Percentiles rank a stretch among this genome's conserved stretches.
These are phyloP conservation scores for Cadophora luteo-olivacea DNA, from an alignment of 2,329 filamentous ascomycete genomes.

Conservation along the genomic window DNA sequence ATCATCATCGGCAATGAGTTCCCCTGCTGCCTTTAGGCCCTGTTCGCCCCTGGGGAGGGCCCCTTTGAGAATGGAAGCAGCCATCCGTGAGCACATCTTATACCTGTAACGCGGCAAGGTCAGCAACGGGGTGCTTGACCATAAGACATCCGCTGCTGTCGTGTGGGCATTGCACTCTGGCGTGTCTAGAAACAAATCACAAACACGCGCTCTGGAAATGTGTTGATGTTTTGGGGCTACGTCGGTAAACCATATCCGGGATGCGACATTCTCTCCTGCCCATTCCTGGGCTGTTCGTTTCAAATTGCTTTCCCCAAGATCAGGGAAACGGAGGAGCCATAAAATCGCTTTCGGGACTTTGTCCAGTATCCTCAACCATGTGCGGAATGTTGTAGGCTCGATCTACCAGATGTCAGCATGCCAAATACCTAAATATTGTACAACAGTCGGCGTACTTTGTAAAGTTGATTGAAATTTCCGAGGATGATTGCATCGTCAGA, in stretches of 20 bases:
- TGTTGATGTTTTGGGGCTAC: constrained; percentile 95
- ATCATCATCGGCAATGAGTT: constrained; percentile 81
- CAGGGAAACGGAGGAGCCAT: constrained; percentile 96
- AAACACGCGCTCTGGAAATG: constrained; percentile 88
- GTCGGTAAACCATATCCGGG: constrained; percentile 91
- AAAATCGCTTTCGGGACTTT: constrained; percentile 86
- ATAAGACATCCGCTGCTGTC: constrained; percentile 93
- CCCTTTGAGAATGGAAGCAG: constrained; percentile 89
- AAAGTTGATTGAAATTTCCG: constrained; percentile 98
- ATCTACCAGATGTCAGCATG: constrained; percentile 65
- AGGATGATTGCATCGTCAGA: constrained; percentile 87
- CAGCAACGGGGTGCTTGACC: constrained; percentile 92
- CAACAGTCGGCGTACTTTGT: constrained; percentile 72
- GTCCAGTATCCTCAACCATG: constrained; percentile 90
- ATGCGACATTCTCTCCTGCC: constrained; percentile 85
- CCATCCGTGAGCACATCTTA: constrained; percentile 99
- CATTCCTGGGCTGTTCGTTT: constrained; percentile 79
- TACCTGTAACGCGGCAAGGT: constrained; percentile 92
- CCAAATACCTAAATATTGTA: background rate
- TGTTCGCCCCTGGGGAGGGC: constrained; percentile 76
- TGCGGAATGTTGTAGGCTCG: constrained; percentile 94
- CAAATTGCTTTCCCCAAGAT: constrained; percentile 87
- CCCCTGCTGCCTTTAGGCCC: constrained; percentile 71
- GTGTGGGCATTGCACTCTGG: constrained; percentile 99
- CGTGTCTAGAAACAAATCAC: constrained; percentile 95